phyloP scores from a whole-genome alignment of 352 stramenopile genomes.

The Pythium folliculosum region DNA sequence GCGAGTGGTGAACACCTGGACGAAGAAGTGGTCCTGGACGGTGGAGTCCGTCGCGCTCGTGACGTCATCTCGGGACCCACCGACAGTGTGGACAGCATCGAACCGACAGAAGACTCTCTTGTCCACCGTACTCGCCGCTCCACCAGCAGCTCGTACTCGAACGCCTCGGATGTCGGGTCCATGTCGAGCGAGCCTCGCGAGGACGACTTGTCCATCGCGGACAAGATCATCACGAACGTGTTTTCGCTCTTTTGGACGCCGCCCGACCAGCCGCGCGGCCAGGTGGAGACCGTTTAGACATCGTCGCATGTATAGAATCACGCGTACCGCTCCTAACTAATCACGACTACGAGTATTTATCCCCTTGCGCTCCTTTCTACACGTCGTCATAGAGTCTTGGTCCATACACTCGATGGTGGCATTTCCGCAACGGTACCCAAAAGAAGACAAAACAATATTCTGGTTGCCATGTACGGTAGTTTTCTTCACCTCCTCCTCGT shows the following conservation, averaged over 20 bases:
- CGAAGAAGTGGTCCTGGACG: conserved; percentile 61
- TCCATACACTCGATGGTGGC: no score
- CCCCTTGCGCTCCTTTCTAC: neutral
- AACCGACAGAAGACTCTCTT: conserved; percentile 9
- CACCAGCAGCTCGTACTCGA: conserved; percentile 5
- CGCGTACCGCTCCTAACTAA: no score
- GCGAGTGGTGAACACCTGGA: conserved; percentile 35
- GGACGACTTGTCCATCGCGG: conserved; percentile 61
- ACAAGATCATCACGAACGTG: conserved; percentile 84
- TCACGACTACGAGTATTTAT: conserved; percentile 9
- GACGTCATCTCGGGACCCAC: conserved; percentile 25
- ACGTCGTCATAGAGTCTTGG: neutral
- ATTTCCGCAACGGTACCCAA: neutral
- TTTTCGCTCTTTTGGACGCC: conserved; percentile 85
- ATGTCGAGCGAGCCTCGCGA: conserved; percentile 24
- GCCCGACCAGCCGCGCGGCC: conserved; percentile 19
- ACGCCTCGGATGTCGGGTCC: conserved; percentile 14
- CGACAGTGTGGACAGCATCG: neutral
- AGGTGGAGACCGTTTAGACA: conserved; percentile 32
- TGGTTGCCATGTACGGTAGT: conserved; percentile 9
- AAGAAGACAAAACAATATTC: conserved; percentile 25
- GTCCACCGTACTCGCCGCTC: conserved; percentile 1
- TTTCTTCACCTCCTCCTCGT: neutral
- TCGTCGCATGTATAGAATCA: neutral
- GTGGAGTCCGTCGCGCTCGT: conserved; percentile 26